Percentiles rank a stretch among this genome's conserved stretches.
These are phyloP conservation scores for Termitomyces eurrhizus DNA, from an alignment of 768 basidiomycete species.

Conservation along the genomic window DNA sequence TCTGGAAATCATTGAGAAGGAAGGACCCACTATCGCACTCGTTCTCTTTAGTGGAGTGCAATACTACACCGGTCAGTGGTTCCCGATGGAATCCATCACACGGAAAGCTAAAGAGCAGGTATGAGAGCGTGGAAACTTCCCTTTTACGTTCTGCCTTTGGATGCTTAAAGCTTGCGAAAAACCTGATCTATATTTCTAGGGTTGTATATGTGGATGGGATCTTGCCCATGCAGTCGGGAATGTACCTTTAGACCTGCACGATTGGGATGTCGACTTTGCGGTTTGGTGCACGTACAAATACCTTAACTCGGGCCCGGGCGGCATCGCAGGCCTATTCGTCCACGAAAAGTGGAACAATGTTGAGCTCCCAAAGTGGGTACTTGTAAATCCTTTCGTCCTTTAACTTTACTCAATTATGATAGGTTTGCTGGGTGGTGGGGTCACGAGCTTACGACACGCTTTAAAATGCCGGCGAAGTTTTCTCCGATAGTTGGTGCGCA, in stretches of 20 bases:
- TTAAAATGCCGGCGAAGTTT: constrained; percentile 85
- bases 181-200: constrained; percentile 43
- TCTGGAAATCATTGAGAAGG: constrained; percentile 62
- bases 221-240: constrained; percentile 96
- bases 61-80: constrained; percentile 96
- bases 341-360: constrained; percentile 76
- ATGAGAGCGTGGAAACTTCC: constrained; percentile 13
- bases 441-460: constrained; percentile 81
- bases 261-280: constrained; percentile 96
- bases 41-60: constrained; percentile 94
- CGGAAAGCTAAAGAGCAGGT: constrained; percentile 82
- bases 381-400: constrained; percentile 11
- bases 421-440: constrained; percentile 99
- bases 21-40: constrained; percentile 78
- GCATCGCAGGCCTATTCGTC: constrained; percentile 91
- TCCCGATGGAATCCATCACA: constrained; percentile 84
- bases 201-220: constrained; percentile 94
- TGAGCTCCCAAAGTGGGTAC: constrained; percentile 58
- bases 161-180: constrained; percentile 9
- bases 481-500: constrained; percentile 85
- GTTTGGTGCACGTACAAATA: constrained; percentile 99
- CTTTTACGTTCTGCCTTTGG: constrained; percentile 16
- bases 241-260: constrained; percentile 82
- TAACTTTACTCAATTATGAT: constrained; percentile 11
- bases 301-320: constrained; percentile 93